phyloP scores from a whole-genome alignment of 805 yeast species.

The Millerozyma miso region DNA sequence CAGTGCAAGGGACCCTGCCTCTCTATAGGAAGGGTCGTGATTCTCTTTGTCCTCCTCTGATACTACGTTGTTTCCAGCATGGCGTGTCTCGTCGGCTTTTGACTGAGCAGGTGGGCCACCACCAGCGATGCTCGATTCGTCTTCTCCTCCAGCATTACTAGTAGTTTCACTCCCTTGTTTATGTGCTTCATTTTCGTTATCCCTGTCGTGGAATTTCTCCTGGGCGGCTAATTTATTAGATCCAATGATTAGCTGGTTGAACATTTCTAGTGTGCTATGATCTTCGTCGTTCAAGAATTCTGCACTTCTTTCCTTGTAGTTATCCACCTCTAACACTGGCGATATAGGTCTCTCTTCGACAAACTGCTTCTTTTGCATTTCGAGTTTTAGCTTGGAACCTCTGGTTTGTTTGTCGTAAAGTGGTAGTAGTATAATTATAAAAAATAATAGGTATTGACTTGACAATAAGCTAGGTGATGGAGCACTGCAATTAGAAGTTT shows the following conservation, averaged over 20 bases:
- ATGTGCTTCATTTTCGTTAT: not conserved
- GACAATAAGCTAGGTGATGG: not conserved
- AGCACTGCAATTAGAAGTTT: not conserved
- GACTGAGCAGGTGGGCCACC: not conserved
- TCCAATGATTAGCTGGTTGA: constrained; percentile 1
- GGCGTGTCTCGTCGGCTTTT: not conserved
- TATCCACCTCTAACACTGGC: constrained; percentile 3
- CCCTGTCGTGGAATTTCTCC: not conserved
- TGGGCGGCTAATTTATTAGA: constrained; percentile 1
- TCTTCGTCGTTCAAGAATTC: constrained; percentile 1
- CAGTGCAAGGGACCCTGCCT: constrained; percentile 1
- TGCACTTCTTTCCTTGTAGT: not conserved
- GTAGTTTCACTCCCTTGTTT: not conserved
- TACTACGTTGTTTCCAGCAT: not conserved
- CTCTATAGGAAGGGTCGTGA: not conserved
- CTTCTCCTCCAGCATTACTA: not conserved
- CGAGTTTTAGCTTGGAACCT: not conserved
- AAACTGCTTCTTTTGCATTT: constrained; percentile 4
- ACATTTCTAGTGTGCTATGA: constrained; percentile 1
- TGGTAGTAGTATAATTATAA: not conserved
- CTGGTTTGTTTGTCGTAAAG: not conserved
- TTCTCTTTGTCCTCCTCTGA: constrained; percentile 3
- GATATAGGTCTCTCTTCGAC: constrained; percentile 4
- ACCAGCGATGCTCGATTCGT: not conserved
- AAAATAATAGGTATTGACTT: too few relatives aligned